phyloP scores from a whole-genome alignment of 352 stramenopile species.

The Peronospora tabacina region DNA sequence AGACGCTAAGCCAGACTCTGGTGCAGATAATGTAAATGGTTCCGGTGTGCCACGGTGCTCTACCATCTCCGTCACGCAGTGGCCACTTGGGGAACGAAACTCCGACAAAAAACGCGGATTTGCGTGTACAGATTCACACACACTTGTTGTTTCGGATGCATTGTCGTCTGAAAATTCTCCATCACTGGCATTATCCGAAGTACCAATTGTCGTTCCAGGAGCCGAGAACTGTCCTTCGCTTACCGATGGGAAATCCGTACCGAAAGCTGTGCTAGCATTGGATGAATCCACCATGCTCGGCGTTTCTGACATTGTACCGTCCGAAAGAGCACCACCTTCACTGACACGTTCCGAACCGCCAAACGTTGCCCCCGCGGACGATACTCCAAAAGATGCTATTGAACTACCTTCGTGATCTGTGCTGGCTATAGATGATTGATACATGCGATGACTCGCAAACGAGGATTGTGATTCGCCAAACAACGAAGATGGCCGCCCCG shows the following conservation, averaged over 20 bases:
- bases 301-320: conserved; percentile 60
- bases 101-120: conserved; percentile 34
- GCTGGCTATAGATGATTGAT: conserved; percentile 31
- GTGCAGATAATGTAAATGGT: conserved; percentile 22
- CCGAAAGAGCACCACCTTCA: conserved; percentile 54
- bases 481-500: conserved; percentile 26
- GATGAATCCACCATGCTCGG: conserved; percentile 64
- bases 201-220: conserved; percentile 50
- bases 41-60: conserved; percentile 13
- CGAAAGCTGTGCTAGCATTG: conserved; percentile 68
- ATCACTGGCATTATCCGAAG: conserved; percentile 52
- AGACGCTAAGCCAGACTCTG: conserved; percentile 17
- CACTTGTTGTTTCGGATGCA: conserved; percentile 44
- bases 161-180: conserved; percentile 53
- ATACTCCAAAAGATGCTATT: conserved; percentile 61
- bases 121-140: conserved; percentile 40
- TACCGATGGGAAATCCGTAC: conserved; percentile 65
- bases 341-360: conserved; percentile 62
- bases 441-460: conserved; percentile 35
- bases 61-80: conserved; percentile 34
- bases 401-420: conserved; percentile 45
- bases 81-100: conserved; percentile 26
- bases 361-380: conserved; percentile 70
- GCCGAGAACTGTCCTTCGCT: conserved; percentile 63
- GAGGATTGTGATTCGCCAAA: conserved; percentile 38